phyloP scores from a whole-genome alignment of 306 rosid genomes.

The Potentilla sterilis region DNA sequence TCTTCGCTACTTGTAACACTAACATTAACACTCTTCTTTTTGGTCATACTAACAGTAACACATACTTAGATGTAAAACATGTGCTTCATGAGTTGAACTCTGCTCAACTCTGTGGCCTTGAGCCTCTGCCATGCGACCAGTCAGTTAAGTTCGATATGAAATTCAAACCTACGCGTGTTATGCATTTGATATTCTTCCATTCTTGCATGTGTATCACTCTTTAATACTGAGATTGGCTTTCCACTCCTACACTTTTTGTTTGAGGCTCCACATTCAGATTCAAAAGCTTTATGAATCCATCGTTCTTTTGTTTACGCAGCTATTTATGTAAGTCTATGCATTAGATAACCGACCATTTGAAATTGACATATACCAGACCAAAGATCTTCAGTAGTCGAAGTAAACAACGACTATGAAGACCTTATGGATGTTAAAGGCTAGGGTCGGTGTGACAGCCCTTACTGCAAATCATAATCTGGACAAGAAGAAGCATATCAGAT shows the following conservation, averaged over 20 bases:
- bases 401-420: not conserved
- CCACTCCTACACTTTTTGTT: not conserved
- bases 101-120: not conserved
- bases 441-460: not conserved
- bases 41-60: not conserved
- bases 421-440: not conserved
- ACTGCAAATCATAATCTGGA: not conserved
- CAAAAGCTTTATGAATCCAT: not conserved
- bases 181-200: not conserved
- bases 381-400: not conserved
- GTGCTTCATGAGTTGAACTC: not conserved
- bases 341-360: not conserved
- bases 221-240: not conserved
- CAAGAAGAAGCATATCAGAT: slow-evolving; percentile 10
- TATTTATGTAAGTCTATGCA: not conserved
- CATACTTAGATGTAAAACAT: not conserved
- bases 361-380: not conserved
- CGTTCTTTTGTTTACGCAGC: not conserved
- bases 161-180: not conserved
- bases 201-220: not conserved
- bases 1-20: not conserved
- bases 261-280: not conserved
- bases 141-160: not conserved
- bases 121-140: not conserved
- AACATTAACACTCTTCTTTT: too few relatives aligned